Percentiles rank a stretch among this genome's conserved stretches.
Evolutionary conservation across 345 rosid species (phyloP).

Genomic region (Capsella bursapastoris): DNA sequence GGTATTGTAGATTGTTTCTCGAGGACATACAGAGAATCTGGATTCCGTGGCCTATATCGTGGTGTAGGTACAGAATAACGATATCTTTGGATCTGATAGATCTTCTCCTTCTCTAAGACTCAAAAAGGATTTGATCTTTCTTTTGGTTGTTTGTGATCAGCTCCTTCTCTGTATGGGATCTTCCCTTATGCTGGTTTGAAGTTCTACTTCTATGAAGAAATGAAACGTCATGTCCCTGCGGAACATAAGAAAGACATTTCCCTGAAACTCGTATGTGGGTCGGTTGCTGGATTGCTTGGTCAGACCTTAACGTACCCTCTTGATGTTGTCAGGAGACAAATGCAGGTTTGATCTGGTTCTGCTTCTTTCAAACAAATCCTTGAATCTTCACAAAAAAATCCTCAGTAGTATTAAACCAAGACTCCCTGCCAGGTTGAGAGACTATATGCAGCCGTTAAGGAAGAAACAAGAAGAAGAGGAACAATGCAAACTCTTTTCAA

Average conservation of each 20-base stretch:
- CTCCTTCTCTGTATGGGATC: slow-evolving; percentile 92
- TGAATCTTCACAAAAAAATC: not conserved
- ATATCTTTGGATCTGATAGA: slow-evolving; percentile 22
- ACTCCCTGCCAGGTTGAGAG: slow-evolving; percentile 65
- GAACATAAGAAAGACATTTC: slow-evolving; percentile 72
- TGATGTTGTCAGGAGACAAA: slow-evolving; percentile 97
- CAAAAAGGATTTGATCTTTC: slow-evolving; percentile 19
- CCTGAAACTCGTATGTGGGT: slow-evolving; percentile 83
- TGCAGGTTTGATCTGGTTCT: slow-evolving; percentile 65
- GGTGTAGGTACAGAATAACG: slow-evolving; percentile 72
- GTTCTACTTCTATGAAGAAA: slow-evolving; percentile 94
- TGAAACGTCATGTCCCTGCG: slow-evolving; percentile 84
- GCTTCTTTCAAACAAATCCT: not conserved
- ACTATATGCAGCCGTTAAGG: slow-evolving; percentile 51
- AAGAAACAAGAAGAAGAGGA: slow-evolving; percentile 60
- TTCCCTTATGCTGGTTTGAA: slow-evolving; percentile 98
- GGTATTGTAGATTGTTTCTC: slow-evolving; percentile 86
- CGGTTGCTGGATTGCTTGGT: slow-evolving; percentile 85
- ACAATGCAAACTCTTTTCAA: slow-evolving; percentile 70
- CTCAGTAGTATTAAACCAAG: slow-evolving; percentile 10
- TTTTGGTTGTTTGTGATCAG: slow-evolving; percentile 48
- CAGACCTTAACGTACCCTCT: slow-evolving; percentile 98
- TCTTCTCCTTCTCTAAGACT: slow-evolving; percentile 13
- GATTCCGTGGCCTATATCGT: slow-evolving; percentile 83
- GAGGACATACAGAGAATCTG: slow-evolving; percentile 74